A percentile compares a stretch with the other conserved stretches of the same genome.
Conservation (phyloP, 768 basidiomycete genomes). For the Pleurotus giganteus region DNA sequence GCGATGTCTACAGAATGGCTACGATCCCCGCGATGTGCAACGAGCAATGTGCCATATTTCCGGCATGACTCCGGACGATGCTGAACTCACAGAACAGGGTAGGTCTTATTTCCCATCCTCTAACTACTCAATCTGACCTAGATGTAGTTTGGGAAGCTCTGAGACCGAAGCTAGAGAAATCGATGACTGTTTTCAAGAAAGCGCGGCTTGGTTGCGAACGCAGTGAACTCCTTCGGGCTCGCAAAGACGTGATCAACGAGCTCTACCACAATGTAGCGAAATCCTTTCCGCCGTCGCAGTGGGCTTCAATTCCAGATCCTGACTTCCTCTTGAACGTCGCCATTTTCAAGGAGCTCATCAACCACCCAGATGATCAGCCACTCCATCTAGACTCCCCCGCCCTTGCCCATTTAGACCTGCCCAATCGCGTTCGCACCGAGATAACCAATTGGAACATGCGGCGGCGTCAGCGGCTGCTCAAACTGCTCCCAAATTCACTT, state of each 20-base stretch:
- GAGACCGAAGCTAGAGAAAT: neutral
- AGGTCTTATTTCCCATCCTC: neutral
- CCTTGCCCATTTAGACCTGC: neutral
- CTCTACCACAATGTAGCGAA: neutral
- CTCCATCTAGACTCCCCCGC: neutral
- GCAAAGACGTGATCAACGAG: neutral
- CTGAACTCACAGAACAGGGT: neutral
- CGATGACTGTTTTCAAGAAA: neutral
- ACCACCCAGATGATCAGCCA: neutral
- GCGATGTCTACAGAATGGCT: neutral
- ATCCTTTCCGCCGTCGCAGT: neutral
- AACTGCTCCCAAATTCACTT: neutral
- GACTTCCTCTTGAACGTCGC: neutral
- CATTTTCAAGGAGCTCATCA: slow-evolving; percentile 4
- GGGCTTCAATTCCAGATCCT: neutral
- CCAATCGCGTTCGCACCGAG: neutral
- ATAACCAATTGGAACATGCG: neutral
- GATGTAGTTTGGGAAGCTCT: neutral
- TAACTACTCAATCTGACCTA: neutral
- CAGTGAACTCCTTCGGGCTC: neutral
- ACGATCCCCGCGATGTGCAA: neutral
- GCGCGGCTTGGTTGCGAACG: neutral
- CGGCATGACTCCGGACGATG: neutral
- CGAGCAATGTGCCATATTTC: neutral
- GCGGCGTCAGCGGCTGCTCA: neutral